Conservation (phyloP, 163 green algal species). For the Chlorella variabilis region DNA sequence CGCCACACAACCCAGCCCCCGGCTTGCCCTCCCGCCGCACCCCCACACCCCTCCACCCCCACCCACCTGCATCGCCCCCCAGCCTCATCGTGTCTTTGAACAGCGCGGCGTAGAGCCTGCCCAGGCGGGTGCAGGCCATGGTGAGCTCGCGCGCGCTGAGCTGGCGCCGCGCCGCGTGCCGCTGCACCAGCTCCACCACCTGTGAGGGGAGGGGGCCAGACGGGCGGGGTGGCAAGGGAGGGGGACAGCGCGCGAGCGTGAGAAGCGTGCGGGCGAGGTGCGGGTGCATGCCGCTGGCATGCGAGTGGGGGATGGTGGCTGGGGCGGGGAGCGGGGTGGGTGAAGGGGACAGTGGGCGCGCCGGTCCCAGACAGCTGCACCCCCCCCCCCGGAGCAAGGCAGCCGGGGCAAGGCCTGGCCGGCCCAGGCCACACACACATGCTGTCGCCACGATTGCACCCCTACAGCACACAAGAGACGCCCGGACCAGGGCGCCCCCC, state of each 20-base stretch:
- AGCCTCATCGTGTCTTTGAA: background rate
- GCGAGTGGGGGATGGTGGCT: no score
- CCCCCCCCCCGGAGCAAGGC: no score
- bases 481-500: background rate
- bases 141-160: constrained; percentile 18
- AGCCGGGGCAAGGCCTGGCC: no score
- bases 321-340: no score
- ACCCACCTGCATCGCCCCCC: background rate
- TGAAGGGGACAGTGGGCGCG: no score
- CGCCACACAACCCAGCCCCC: no score
- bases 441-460: no score
- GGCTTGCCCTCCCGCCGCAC: background rate
- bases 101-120: background rate
- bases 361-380: no score
- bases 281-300: background rate
- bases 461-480: background rate
- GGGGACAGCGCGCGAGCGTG: no score
- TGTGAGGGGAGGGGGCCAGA: background rate
- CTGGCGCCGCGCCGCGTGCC: background rate
- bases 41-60: no score
- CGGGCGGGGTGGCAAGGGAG: no score
- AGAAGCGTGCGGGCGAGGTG: background rate
- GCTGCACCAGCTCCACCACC: constrained; percentile 15
- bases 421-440: no score
- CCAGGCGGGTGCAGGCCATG: constrained; percentile 9